Conservation (phyloP, 257 asterid species). For the Thymus quinquecostatus region DNA sequence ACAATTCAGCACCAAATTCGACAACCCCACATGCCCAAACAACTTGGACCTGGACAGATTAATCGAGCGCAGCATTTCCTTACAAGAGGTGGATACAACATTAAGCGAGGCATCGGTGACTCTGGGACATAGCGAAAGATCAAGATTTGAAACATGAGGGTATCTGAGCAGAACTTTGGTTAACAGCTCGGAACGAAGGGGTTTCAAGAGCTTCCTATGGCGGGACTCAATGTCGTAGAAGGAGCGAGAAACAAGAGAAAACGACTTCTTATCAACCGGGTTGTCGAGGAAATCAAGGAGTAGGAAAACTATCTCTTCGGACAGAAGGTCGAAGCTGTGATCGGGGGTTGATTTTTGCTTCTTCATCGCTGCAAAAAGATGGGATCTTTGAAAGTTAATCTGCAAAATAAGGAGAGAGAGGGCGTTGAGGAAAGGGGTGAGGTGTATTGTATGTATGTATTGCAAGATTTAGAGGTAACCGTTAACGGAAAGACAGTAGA, state of each 20-base stretch:
- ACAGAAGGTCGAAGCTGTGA: conserved; percentile 60
- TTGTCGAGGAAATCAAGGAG: conserved; percentile 72
- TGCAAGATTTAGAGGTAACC: conserved; percentile 41
- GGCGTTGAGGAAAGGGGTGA: background rate
- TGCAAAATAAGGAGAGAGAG: background rate
- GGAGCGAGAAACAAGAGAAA: conserved; percentile 76
- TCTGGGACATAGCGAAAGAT: conserved; percentile 78
- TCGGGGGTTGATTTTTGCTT: conserved; percentile 44
- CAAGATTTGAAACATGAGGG: conserved; percentile 54
- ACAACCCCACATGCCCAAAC: conserved; percentile 64
- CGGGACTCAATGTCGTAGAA: conserved; percentile 66
- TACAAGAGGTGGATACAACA: conserved; percentile 46
- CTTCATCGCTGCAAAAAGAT: conserved; percentile 57
- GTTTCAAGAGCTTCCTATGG: conserved; percentile 66
- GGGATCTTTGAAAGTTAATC: conserved; percentile 35
- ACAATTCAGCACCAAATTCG: conserved; percentile 60
- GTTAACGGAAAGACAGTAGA: conserved; percentile 53
- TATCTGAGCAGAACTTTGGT: conserved; percentile 52
- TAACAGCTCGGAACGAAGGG: conserved; percentile 65
- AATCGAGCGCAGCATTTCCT: conserved; percentile 57
- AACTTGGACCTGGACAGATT: conserved; percentile 73
- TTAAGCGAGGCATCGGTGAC: conserved; percentile 55
- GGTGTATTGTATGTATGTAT: background rate
- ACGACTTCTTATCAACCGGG: conserved; percentile 77
- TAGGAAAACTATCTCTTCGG: conserved; percentile 67